Evolutionary conservation across 2,329 filamentous ascomycete species (phyloP).

Genomic region (Cucurbitaria berberidis): DNA sequence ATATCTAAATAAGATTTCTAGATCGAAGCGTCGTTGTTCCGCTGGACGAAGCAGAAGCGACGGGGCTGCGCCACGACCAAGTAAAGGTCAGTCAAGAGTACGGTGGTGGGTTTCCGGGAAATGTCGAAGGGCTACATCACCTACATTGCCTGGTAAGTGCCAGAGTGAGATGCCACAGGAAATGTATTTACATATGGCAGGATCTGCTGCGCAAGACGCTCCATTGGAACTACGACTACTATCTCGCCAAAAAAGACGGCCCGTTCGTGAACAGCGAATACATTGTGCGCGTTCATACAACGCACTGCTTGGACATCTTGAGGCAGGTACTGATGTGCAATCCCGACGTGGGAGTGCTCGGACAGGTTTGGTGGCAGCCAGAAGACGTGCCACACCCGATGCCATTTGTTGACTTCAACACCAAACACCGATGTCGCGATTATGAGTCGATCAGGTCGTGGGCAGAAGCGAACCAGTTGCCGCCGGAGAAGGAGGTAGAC

Average conservation of each 20-base stretch:
- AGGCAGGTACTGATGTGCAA: constrained; percentile 70
- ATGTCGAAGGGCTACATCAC: constrained; percentile 63
- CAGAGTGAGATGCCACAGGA: neutral
- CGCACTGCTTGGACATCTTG: constrained; percentile 67
- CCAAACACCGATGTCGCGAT: constrained; percentile 64
- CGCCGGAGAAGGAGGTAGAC: constrained; percentile 46
- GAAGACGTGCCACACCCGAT: constrained; percentile 51
- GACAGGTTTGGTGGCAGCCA: constrained; percentile 65
- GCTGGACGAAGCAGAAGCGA: constrained; percentile 54
- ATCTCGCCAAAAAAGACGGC: constrained; percentile 57
- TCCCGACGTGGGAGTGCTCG: constrained; percentile 64
- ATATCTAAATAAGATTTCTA: constrained; percentile 6
- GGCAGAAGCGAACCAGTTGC: constrained; percentile 61
- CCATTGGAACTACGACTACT: constrained; percentile 66
- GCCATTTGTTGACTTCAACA: constrained; percentile 69
- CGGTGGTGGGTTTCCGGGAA: constrained; percentile 65
- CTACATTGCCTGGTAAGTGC: constrained; percentile 62
- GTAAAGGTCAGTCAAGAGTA: constrained; percentile 62
- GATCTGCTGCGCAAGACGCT: constrained; percentile 65
- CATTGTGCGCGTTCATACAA: constrained; percentile 62
- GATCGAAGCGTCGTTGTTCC: constrained; percentile 56
- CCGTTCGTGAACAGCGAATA: constrained; percentile 63
- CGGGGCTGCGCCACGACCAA: constrained; percentile 61
- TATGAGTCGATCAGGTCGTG: constrained; percentile 61
- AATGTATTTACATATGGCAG: constrained; percentile 39